A percentile compares a stretch with the other conserved stretches of the same genome.
Conservation (phyloP, 129 eudicot species). For the Tagetes erecta region DNA sequence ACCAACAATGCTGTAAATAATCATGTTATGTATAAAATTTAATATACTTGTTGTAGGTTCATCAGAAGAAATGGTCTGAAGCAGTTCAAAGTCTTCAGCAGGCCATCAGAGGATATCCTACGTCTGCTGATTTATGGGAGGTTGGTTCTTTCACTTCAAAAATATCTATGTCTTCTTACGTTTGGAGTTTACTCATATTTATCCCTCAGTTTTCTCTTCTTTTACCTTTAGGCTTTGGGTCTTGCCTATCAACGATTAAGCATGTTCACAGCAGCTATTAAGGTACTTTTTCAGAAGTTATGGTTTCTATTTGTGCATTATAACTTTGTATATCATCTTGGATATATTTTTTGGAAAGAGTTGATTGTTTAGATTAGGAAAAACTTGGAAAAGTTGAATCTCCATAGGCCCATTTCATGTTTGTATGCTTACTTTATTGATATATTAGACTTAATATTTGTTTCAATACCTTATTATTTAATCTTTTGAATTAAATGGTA, state of each 20-base stretch:
- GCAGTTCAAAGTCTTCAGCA: conserved; percentile 94
- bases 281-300: conserved; percentile 48
- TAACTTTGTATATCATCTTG: background rate
- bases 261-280: conserved; percentile 97
- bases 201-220: conserved; percentile 31
- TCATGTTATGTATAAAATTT: background rate
- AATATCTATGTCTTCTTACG: conserved; percentile 8
- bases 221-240: conserved; percentile 67
- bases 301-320: conserved; percentile 15
- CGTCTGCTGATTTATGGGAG: conserved; percentile 98
- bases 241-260: conserved; percentile 91
- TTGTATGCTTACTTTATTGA: conserved; percentile 13
- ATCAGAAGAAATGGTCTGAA: conserved; percentile 81
- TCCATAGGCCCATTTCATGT: background rate
- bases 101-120: conserved; percentile 92
- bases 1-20: background rate
- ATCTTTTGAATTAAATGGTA: conserved; percentile 3
- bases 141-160: conserved; percentile 38
- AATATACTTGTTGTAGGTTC: conserved; percentile 50
- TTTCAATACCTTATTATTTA: conserved; percentile 14
- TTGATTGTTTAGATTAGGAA: conserved; percentile 2
- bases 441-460: background rate
- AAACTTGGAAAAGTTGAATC: background rate
- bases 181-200: conserved; percentile 13
- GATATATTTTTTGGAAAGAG: background rate